Evolutionary conservation across 495 filamentous ascomycete genomes (phyloP).

Genomic region (Penicillium nucicola): DNA sequence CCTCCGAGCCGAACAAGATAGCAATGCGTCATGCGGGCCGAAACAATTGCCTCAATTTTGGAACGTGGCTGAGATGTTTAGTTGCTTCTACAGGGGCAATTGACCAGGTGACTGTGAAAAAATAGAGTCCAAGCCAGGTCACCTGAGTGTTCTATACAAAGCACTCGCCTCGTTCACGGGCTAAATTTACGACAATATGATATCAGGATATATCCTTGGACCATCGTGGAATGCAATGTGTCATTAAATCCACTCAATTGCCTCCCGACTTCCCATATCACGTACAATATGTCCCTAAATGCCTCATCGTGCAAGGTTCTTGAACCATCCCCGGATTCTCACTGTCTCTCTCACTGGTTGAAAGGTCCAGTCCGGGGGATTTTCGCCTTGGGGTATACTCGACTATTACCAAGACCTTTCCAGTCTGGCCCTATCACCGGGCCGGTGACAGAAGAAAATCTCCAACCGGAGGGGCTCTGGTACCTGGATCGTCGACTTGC

Average conservation of each 20-base stretch:
- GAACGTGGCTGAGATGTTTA: conserved; percentile 7
- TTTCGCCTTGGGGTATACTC: conserved; percentile 13
- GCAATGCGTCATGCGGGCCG: conserved; percentile 35
- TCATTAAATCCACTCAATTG: conserved; percentile 13
- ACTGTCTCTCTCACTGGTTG: too few relatives aligned
- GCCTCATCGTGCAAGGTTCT: conserved; percentile 4
- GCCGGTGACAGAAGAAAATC: conserved; percentile 10
- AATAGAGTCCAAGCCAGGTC: background rate
- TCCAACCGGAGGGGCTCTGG: conserved; percentile 20
- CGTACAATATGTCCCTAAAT: conserved; percentile 4
- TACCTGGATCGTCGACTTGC: conserved; percentile 28
- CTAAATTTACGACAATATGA: too few relatives aligned
- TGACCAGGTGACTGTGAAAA: conserved; percentile 1
- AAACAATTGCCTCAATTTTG: conserved; percentile 27
- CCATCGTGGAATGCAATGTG: conserved; percentile 27
- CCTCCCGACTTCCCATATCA: background rate
- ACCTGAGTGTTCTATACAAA: conserved; percentile 5
- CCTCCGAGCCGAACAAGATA: conserved; percentile 27
- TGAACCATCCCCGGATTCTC: background rate
- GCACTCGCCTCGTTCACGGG: too few relatives aligned
- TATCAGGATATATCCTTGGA: conserved; percentile 17
- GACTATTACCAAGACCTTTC: conserved; percentile 1
- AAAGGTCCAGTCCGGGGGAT: conserved; percentile 20
- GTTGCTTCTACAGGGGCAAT: conserved; percentile 1
- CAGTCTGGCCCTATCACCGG: conserved; percentile 6